Evolutionary conservation across 371 early-diverging fungal genomes (phyloP).

Genomic region (Apophysomyces elegans): DNA sequence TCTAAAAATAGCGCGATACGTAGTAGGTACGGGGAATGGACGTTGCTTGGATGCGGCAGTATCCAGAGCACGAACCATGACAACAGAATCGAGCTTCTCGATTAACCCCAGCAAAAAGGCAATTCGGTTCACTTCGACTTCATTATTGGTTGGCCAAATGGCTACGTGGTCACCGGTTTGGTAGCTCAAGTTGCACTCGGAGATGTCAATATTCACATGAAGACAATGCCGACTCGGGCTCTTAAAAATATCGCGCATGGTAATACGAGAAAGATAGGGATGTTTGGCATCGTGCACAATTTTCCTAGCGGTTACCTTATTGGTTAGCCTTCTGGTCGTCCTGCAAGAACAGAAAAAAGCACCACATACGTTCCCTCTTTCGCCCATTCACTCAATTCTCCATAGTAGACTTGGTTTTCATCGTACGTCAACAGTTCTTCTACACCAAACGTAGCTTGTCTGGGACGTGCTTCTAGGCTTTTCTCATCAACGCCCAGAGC

Average conservation of each 20-base stretch:
- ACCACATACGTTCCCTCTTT: constrained; percentile 42
- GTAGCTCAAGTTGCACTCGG: constrained; percentile 81
- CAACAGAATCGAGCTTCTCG: constrained; percentile 66
- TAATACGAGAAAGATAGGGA: constrained; percentile 76
- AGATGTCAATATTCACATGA: constrained; percentile 91
- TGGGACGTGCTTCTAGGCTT: constrained; percentile 37
- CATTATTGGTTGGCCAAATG: constrained; percentile 88
- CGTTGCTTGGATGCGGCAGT: constrained; percentile 69
- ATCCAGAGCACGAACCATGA: constrained; percentile 69
- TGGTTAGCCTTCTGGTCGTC: background rate
- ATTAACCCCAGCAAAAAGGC: constrained; percentile 67
- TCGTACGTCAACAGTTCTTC: constrained; percentile 44
- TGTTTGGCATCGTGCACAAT: constrained; percentile 79
- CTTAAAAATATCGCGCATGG: constrained; percentile 69
- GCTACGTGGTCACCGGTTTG: constrained; percentile 96
- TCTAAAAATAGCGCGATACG: constrained; percentile 86
- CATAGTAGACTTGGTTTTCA: constrained; percentile 56
- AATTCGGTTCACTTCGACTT: constrained; percentile 71
- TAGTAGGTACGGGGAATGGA: constrained; percentile 89
- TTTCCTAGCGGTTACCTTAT: constrained; percentile 15
- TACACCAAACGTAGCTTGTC: constrained; percentile 52
- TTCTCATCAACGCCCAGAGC: constrained; percentile 71
- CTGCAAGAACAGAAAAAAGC: constrained; percentile 4
- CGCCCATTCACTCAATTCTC: constrained; percentile 61
- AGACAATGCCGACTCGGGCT: constrained; percentile 80